Evolutionary conservation across 441 rosid species (phyloP).

Genomic region (Gossypium lobatum): DNA sequence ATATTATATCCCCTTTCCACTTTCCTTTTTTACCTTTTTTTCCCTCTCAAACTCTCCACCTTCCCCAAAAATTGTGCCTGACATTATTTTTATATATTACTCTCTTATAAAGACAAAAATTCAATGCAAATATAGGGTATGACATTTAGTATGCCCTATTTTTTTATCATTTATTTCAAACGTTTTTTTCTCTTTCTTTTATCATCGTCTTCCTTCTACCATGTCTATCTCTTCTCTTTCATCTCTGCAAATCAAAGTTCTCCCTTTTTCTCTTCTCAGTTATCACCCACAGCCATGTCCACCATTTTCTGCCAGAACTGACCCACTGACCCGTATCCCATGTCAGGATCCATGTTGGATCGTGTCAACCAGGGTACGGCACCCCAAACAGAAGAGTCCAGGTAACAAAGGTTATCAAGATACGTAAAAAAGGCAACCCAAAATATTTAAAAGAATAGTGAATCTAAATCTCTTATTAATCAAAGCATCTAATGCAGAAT

Average conservation of each 20-base stretch:
- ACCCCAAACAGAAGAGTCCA: background rate
- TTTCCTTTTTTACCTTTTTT: background rate
- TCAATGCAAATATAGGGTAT: background rate
- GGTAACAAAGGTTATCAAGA: background rate
- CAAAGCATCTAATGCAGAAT: background rate
- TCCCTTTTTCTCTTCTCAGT: background rate
- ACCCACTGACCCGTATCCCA: background rate
- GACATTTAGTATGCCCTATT: background rate
- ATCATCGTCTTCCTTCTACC: background rate
- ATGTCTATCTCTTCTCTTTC: background rate
- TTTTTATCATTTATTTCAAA: background rate
- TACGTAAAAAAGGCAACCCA: background rate
- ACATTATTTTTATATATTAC: background rate
- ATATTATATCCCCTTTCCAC: background rate
- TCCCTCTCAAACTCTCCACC: background rate
- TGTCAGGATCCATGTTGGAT: background rate
- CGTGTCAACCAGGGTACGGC: background rate
- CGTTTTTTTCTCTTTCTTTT: background rate
- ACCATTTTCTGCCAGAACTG: too few relatives aligned
- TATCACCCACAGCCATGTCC: too few relatives aligned
- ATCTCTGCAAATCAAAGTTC: background rate
- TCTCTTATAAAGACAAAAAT: background rate
- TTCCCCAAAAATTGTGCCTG: background rate
- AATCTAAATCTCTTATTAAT: conserved; percentile 3
- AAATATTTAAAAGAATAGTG: background rate